Percentiles rank a stretch among this genome's conserved stretches.
phyloP scores from a whole-genome alignment of 2,329 filamentous ascomycete species.

The Trichoderma citrinoviride region DNA sequence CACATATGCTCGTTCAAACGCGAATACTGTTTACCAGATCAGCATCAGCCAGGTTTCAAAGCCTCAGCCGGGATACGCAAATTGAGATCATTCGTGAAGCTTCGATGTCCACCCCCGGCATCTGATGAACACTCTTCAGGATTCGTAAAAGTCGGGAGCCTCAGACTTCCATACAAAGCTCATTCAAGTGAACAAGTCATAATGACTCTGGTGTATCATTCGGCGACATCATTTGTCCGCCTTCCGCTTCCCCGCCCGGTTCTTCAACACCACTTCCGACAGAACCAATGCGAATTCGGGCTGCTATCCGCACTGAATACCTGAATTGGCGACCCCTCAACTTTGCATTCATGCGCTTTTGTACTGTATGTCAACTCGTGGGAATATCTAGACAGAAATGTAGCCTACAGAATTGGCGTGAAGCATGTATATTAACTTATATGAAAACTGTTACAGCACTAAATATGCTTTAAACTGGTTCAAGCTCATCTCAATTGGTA shows the following conservation, averaged over 20 bases:
- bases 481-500: not conserved
- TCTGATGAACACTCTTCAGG: too few species aligned
- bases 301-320: not conserved
- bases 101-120: too few species aligned
- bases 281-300: not conserved
- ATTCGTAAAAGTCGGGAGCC: too few species aligned
- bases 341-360: not conserved
- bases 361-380: not conserved
- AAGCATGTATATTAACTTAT: not conserved
- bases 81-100: too few species aligned
- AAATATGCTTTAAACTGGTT: too few species aligned
- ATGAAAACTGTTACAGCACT: not conserved
- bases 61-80: too few species aligned
- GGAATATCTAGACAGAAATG: too few species aligned
- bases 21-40: too few species aligned
- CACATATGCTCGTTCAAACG: too few species aligned
- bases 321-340: not conserved
- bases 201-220: not conserved
- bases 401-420: not conserved
- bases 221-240: constrained; percentile 8
- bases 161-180: too few species aligned
- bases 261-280: not conserved
- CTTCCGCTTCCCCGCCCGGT: constrained; percentile 6
- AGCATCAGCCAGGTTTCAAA: too few species aligned
- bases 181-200: too few species aligned